These are phyloP conservation scores for Cryptococcus sp. DNA, from an alignment of 1,284 basidiomycete species.

Conservation along the genomic window DNA sequence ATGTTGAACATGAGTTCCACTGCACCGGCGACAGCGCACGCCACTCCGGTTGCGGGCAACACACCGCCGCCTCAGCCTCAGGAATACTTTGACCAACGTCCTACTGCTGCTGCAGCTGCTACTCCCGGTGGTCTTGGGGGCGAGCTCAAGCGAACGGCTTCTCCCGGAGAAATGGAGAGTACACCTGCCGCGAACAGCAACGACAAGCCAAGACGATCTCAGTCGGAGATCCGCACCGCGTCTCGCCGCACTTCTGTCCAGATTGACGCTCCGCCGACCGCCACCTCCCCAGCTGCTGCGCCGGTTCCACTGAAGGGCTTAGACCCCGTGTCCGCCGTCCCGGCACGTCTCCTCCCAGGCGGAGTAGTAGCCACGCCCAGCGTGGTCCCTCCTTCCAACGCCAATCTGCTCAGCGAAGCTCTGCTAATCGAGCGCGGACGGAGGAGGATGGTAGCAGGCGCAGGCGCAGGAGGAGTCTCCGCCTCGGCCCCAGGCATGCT, in stretches of 20 bases:
- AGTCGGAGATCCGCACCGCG: slow-evolving; percentile 10
- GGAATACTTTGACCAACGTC: neutral
- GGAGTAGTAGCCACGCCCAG: slow-evolving; percentile 11
- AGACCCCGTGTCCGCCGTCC: slow-evolving; percentile 24
- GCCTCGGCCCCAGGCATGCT: slow-evolving; percentile 1
- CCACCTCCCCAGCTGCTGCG: neutral
- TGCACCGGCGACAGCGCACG: slow-evolving; percentile 2
- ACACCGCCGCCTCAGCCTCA: too few species aligned
- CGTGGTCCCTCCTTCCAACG: slow-evolving; percentile 5
- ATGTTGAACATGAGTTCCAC: neutral
- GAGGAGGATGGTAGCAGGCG: slow-evolving; percentile 14
- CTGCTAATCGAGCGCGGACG: slow-evolving; percentile 29
- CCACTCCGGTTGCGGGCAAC: neutral
- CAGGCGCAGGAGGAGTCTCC: neutral
- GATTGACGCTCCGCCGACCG: neutral
- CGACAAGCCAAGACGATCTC: slow-evolving; percentile 1
- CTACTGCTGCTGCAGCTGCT: neutral
- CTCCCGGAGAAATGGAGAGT: slow-evolving; percentile 6
- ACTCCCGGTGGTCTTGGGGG: neutral
- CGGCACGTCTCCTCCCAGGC: slow-evolving; percentile 17
- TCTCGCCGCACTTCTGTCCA: neutral
- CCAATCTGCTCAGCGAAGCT: slow-evolving; percentile 27
- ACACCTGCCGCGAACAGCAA: neutral
- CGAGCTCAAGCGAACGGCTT: slow-evolving; percentile 10
- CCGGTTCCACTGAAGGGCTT: slow-evolving; percentile 10